phyloP scores from a whole-genome alignment of 2,329 filamentous ascomycete genomes.

The Erysiphe pulchra region DNA sequence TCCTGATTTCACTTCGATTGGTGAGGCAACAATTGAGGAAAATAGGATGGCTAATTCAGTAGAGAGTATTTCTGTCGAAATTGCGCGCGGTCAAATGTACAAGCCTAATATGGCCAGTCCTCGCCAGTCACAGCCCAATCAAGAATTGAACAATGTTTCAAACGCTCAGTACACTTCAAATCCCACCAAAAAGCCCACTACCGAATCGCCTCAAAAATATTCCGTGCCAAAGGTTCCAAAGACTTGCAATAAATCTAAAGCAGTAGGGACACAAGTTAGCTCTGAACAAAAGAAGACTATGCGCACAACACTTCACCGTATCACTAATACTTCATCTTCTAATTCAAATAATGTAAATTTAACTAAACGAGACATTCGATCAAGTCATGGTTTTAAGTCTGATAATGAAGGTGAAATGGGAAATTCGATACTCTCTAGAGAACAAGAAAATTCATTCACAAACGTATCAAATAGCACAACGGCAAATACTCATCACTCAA shows the following conservation, averaged over 20 bases:
- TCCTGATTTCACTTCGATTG: conserved; percentile 18
- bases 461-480: conserved; percentile 17
- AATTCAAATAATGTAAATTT: conserved; percentile 11
- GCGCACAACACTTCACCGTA: conserved; percentile 3
- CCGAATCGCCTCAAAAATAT: background rate
- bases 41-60: background rate
- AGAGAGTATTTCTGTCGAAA: conserved; percentile 1
- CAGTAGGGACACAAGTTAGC: background rate
- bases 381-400: conserved; percentile 28
- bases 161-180: background rate
- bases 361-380: conserved; percentile 17
- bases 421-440: conserved; percentile 21
- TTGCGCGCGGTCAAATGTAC: background rate
- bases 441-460: conserved; percentile 19
- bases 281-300: conserved; percentile 2
- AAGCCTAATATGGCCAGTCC: background rate
- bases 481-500: conserved; percentile 3
- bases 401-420: conserved; percentile 25
- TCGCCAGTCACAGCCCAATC: background rate
- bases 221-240: background rate
- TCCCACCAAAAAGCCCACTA: background rate
- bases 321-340: conserved; percentile 5
- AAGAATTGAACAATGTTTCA: background rate
- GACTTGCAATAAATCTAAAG: background rate
- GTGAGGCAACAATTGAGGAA: conserved; percentile 23